These are phyloP conservation scores for Neurospora sp. DNA, from an alignment of 495 filamentous ascomycete genomes.

Conservation along the genomic window DNA sequence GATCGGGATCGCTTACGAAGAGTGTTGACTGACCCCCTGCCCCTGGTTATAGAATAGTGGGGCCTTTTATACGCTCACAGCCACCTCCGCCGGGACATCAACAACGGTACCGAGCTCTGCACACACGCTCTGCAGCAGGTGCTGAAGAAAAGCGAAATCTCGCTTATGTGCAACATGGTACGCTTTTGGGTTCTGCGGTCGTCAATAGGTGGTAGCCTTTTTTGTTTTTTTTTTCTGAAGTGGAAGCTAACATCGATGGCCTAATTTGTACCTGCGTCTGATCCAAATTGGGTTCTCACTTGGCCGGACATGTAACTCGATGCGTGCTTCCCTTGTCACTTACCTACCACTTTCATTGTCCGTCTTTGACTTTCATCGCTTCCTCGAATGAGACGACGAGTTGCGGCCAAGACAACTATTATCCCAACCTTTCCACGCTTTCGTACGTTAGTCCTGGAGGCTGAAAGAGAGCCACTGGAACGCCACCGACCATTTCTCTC, in stretches of 20 bases:
- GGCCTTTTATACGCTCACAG: background rate
- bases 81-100: background rate
- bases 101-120: background rate
- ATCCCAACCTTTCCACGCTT: background rate
- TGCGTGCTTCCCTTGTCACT: background rate
- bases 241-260: too few relatives aligned
- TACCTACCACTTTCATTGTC: background rate
- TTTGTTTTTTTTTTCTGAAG: too few relatives aligned
- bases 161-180: background rate
- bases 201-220: background rate
- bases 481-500: background rate
- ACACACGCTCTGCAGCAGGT: background rate
- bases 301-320: background rate
- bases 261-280: conserved; percentile 13
- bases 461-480: background rate
- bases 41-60: background rate
- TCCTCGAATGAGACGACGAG: background rate
- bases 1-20: background rate
- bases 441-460: background rate
- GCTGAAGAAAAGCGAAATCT: background rate
- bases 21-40: background rate
- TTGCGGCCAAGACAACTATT: too few relatives aligned
- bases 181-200: background rate
- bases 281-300: background rate
- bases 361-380: background rate